Percentiles rank a stretch among this genome's conserved stretches.
These are phyloP conservation scores for Ophiostoma sp. DNA, from an alignment of 2,329 filamentous ascomycete species.

Conservation along the genomic window DNA sequence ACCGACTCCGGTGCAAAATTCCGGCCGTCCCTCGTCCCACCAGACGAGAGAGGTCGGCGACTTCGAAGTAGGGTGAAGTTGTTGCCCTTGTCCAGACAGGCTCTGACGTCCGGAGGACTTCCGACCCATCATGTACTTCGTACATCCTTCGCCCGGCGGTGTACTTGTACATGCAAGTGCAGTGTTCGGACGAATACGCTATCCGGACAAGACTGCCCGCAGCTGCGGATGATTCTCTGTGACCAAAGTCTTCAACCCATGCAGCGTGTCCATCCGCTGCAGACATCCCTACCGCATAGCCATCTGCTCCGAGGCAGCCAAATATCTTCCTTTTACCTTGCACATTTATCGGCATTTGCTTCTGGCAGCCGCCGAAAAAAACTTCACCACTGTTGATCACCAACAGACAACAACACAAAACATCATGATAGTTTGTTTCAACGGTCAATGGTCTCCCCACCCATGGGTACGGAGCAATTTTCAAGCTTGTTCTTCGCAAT, in stretches of 20 bases:
- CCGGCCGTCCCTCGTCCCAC: background rate
- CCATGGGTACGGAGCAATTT: background rate
- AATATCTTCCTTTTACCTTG: background rate
- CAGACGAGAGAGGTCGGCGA: constrained; percentile 1
- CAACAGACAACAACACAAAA: background rate
- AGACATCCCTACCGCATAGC: background rate
- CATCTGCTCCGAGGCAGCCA: background rate
- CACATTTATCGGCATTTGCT: background rate
- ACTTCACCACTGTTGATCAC: background rate
- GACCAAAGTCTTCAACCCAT: background rate
- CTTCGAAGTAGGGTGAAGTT: background rate
- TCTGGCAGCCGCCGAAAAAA: background rate
- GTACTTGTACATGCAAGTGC: constrained; percentile 5
- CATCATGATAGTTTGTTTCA: background rate
- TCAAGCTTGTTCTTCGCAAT: background rate
- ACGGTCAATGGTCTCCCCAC: background rate
- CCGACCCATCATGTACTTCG: constrained; percentile 1
- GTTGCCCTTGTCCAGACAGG: background rate
- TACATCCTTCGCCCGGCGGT: constrained; percentile 6
- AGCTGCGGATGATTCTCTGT: background rate
- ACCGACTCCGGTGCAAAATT: background rate
- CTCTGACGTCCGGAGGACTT: background rate
- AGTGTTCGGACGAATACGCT: constrained; percentile 10
- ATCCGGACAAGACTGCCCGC: background rate
- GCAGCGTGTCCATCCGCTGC: background rate